A percentile compares a stretch with the other conserved stretches of the same genome.
Evolutionary conservation across 345 rosid species (phyloP).

Genomic region (Combretum micranthum): DNA sequence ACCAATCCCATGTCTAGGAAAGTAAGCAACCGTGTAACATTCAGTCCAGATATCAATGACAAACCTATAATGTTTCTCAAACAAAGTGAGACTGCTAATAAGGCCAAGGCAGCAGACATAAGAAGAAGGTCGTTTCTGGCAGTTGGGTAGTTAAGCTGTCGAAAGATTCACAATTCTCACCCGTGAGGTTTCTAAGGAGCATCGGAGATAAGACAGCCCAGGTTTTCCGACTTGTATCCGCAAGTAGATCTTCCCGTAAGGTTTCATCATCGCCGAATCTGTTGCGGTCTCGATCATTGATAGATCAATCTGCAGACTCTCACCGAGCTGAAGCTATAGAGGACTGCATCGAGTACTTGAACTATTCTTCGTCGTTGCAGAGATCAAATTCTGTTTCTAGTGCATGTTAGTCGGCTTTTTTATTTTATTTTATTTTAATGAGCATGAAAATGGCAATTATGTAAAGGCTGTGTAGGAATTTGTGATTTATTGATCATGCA

Average conservation of each 20-base stretch:
- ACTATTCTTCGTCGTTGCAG: constrained; percentile 62
- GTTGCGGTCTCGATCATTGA: constrained; percentile 67
- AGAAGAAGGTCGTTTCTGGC: constrained; percentile 28
- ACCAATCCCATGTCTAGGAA: constrained; percentile 38
- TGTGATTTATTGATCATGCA: constrained; percentile 1
- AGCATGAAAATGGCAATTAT: background rate
- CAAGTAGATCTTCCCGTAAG: constrained; percentile 32
- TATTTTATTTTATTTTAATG: background rate
- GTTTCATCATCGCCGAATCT: constrained; percentile 39
- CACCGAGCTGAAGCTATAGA: constrained; percentile 83
- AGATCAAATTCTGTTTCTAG: constrained; percentile 67
- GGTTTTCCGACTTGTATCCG: constrained; percentile 44
- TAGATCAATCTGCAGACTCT: constrained; percentile 64
- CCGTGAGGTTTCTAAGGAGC: constrained; percentile 40
- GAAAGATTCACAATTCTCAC: constrained; percentile 25
- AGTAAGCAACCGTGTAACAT: constrained; percentile 56
- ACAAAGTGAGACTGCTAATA: constrained; percentile 21
- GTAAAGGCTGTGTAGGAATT: constrained; percentile 2
- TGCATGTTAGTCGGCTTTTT: constrained; percentile 24
- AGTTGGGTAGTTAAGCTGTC: constrained; percentile 41
- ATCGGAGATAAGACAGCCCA: constrained; percentile 48
- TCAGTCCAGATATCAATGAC: constrained; percentile 51
- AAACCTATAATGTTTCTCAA: constrained; percentile 35
- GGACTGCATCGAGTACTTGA: constrained; percentile 89
- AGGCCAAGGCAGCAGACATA: constrained; percentile 16